Evolutionary conservation across 306 rosid species (phyloP).

Genomic region (Abrus pulchellus): DNA sequence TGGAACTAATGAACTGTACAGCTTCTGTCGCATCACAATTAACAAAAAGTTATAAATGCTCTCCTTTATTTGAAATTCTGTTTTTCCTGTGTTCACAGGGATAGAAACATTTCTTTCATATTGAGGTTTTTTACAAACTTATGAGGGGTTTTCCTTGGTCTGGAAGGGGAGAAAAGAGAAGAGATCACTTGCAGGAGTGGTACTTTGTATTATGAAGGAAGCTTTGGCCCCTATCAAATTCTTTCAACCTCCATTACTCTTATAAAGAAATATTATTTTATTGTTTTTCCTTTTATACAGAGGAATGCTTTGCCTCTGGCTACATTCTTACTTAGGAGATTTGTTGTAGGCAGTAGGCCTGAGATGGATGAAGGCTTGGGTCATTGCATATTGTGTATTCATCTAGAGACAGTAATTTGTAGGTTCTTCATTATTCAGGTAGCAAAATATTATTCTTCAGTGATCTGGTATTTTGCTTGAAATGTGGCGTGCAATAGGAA

Average conservation of each 20-base stretch:
- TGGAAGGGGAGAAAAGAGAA: constrained; percentile 21
- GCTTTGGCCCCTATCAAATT: not conserved
- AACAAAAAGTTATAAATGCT: constrained; percentile 19
- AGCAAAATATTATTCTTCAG: not conserved
- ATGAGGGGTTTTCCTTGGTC: constrained; percentile 7
- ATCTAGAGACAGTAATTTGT: not conserved
- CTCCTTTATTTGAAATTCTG: not conserved
- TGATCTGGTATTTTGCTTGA: not conserved
- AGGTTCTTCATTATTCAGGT: not conserved
- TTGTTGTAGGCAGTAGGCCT: not conserved
- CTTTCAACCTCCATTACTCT: not conserved
- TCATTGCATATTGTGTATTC: constrained; percentile 26
- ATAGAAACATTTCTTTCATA: not conserved
- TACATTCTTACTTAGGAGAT: constrained; percentile 4
- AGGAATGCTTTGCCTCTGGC: not conserved
- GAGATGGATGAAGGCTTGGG: constrained; percentile 3
- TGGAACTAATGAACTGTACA: not conserved
- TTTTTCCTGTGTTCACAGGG: not conserved
- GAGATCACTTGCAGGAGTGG: constrained; percentile 11
- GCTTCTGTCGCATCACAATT: not conserved
- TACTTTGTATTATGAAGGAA: not conserved
- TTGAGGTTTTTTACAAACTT: not conserved
- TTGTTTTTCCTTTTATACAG: no score
- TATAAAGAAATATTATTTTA: not conserved
- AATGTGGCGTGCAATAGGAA: not conserved